phyloP scores from a whole-genome alignment of 2,329 filamentous ascomycete genomes.

The Diplocarpon rosae region DNA sequence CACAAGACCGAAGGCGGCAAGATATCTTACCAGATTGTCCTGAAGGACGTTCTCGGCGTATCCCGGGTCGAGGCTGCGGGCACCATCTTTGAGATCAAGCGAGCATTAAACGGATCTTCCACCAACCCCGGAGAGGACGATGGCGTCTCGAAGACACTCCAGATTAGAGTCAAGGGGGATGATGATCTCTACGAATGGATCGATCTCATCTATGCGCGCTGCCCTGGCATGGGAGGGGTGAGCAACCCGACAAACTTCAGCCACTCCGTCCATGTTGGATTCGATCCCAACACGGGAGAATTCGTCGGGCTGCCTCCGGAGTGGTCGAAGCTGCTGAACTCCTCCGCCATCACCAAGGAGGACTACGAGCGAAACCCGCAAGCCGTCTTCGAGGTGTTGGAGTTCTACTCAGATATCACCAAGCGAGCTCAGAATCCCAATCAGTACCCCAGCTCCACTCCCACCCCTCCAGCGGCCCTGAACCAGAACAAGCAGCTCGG shows the following conservation, averaged over 20 bases:
- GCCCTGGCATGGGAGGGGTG: slow-evolving; percentile 93
- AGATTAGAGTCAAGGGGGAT: slow-evolving; percentile 88
- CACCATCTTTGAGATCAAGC: slow-evolving; percentile 88
- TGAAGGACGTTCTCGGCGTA: slow-evolving; percentile 83
- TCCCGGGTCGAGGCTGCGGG: slow-evolving; percentile 83
- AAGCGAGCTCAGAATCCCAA: slow-evolving; percentile 63
- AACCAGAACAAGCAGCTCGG: slow-evolving; percentile 53
- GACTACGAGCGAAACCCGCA: slow-evolving; percentile 96
- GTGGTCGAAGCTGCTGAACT: slow-evolving; percentile 94
- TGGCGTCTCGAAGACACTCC: slow-evolving; percentile 68
- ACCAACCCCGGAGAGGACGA: slow-evolving; percentile 63
- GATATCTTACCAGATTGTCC: slow-evolving; percentile 70
- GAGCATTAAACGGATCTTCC: slow-evolving; percentile 56
- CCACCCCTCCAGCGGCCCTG: slow-evolving; percentile 46
- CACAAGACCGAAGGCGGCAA: slow-evolving; percentile 86
- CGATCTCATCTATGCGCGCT: slow-evolving; percentile 92
- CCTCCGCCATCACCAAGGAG: slow-evolving; percentile 94
- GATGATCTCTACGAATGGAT: slow-evolving; percentile 99
- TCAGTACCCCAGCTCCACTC: slow-evolving; percentile 55
- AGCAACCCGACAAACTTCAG: slow-evolving; percentile 98
- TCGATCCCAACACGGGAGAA: slow-evolving; percentile 87
- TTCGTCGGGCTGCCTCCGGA: slow-evolving; percentile 91
- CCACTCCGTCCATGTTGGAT: slow-evolving; percentile 93
- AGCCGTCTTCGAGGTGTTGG: slow-evolving; percentile 68
- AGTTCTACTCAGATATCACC: slow-evolving; percentile 77